Evolutionary conservation across 2,329 filamentous ascomycete species (phyloP).

Genomic region (Ceratocystis lukuohia): DNA sequence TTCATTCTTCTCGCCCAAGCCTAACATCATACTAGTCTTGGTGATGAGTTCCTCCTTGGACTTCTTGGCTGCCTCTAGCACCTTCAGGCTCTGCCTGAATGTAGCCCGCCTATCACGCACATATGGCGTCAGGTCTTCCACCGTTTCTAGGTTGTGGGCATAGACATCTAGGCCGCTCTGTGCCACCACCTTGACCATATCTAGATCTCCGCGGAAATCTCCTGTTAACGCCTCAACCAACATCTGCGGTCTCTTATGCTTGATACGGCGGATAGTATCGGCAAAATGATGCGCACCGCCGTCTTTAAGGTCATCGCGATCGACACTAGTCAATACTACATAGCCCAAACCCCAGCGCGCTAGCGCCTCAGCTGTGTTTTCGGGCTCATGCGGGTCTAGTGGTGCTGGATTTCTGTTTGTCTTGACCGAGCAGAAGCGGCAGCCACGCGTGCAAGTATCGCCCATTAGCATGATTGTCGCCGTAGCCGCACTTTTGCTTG

Average conservation of each 20-base stretch:
- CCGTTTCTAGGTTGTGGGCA: slow-evolving; percentile 93
- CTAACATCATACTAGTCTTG: slow-evolving; percentile 98
- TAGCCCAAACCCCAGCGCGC: slow-evolving; percentile 90
- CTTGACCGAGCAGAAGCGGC: slow-evolving; percentile 95
- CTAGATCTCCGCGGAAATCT: slow-evolving; percentile 72
- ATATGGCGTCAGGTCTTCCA: slow-evolving; percentile 76
- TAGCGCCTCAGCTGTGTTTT: slow-evolving; percentile 89
- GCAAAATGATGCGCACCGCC: slow-evolving; percentile 83
- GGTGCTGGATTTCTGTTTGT: slow-evolving; percentile 62
- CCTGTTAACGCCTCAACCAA: slow-evolving; percentile 77
- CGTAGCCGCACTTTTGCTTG: slow-evolving; percentile 75
- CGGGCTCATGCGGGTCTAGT: slow-evolving; percentile 88
- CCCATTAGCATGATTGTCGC: slow-evolving; percentile 99
- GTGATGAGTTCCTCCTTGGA: slow-evolving; percentile 64
- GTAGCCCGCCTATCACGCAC: slow-evolving; percentile 82
- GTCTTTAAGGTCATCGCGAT: slow-evolving; percentile 82
- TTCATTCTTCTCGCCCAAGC: slow-evolving; percentile 79
- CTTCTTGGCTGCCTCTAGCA: slow-evolving; percentile 70
- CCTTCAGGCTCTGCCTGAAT: slow-evolving; percentile 71
- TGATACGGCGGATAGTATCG: slow-evolving; percentile 88
- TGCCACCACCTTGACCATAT: slow-evolving; percentile 77
- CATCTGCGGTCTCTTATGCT: slow-evolving; percentile 63
- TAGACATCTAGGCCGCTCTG: slow-evolving; percentile 86
- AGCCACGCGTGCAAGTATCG: slow-evolving; percentile 91
- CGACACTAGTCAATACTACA: slow-evolving; percentile 84